Evolutionary conservation across 2,329 filamentous ascomycete genomes (phyloP), one percentile per base, ranked within the genome.

Genomic region (Fusarium protoensiforme): DNA sequence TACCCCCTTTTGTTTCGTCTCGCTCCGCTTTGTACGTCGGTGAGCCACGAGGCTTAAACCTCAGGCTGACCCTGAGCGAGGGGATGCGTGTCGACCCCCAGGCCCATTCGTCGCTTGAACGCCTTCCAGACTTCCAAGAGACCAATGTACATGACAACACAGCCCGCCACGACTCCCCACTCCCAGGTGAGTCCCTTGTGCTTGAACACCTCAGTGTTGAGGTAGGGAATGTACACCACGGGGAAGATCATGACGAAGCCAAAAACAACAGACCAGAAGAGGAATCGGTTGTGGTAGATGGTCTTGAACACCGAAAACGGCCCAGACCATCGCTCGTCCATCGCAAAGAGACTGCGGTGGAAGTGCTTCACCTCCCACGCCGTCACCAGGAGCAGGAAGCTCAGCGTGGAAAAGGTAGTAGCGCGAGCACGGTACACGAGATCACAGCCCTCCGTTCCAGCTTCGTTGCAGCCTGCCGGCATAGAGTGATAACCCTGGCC

Each of bases 341-440:
- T 92, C 76, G 87, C 86, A 82, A 94, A 94, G 75, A 94, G 86
- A 22, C 89, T 92, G 53, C 91, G 88, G 18, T 89, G 89, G 81
- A 92, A 91, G 75, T 93, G 90, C 79, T 93, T 91, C 77, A 92
- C 91, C 81, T 94, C 91, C 92, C 92, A 94, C 0, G 92, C 91
- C 0, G 92, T 90, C 64, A 93, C 87, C 8, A 94, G 84, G 7
- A 93, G 85, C 56, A 91, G 84, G 84, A 92, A 93, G 46, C 90
- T 92, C 46, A 94, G 80, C 8, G 90, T 92, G 0, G 92, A 90
- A 78, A 93, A 94, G 6, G 90, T 92, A 1, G 92, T 90, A 0
- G 92, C 91, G 14, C 92, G 87, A 0, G 92, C 92, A 20, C 88
- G 87, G 83, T 90, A 93, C 3, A 92, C 87, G 5, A 84, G 80